These are phyloP conservation scores for Stentor coeruleus DNA, from an alignment of 73 alveolate genomes.

Conservation along the genomic window DNA sequence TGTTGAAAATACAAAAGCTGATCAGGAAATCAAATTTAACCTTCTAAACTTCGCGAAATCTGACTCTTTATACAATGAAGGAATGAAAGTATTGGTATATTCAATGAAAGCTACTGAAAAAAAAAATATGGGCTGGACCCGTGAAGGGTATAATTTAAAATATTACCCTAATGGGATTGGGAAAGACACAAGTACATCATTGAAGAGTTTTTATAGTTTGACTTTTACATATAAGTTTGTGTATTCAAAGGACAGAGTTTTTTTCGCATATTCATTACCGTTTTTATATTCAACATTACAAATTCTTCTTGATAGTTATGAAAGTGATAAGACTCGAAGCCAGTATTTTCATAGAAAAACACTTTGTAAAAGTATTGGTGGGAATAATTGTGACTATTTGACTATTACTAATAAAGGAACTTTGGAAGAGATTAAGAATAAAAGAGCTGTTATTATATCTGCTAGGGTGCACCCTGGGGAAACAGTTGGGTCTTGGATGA, in stretches of 20 bases:
- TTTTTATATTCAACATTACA: slow-evolving; percentile 84
- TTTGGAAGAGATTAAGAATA: slow-evolving; percentile 28
- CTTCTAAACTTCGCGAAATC: slow-evolving; percentile 94
- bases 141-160: slow-evolving; percentile 77
- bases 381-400: slow-evolving; percentile 46
- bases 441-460: slow-evolving; percentile 52
- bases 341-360: background rate
- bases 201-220: slow-evolving; percentile 82
- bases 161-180: slow-evolving; percentile 50
- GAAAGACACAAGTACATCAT: background rate
- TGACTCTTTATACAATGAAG: slow-evolving; percentile 87
- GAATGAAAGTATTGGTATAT: slow-evolving; percentile 91
- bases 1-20: slow-evolving; percentile 71
- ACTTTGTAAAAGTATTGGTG: slow-evolving; percentile 73
- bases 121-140: slow-evolving; percentile 69
- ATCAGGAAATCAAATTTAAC: slow-evolving; percentile 83
- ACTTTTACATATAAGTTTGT: slow-evolving; percentile 85
- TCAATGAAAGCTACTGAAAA: slow-evolving; percentile 69
- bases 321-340: background rate
- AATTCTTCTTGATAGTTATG: background rate
- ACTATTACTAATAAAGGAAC: slow-evolving; percentile 32
- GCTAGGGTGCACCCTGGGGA: slow-evolving; percentile 78
- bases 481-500: slow-evolving; percentile 54
- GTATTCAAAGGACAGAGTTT: slow-evolving; percentile 89
- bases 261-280: slow-evolving; percentile 95